Conservation (phyloP, 495 filamentous ascomycete species). For the Achaetomiella virescens region DNA sequence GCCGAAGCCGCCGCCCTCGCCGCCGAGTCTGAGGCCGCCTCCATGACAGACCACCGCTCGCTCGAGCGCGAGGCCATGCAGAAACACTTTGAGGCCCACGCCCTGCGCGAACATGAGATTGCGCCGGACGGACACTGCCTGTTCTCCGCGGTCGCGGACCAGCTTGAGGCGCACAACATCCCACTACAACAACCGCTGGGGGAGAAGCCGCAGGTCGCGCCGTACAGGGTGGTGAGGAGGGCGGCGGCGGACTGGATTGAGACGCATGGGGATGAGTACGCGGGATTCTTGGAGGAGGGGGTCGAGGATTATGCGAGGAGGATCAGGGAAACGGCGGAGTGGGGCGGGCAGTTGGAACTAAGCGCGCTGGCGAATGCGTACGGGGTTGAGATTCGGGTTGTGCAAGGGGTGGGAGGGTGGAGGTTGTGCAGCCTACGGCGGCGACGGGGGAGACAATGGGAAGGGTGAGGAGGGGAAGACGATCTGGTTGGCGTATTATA, state of each 20-base stretch:
- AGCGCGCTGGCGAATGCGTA: constrained; percentile 79
- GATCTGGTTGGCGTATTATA: constrained; percentile 93
- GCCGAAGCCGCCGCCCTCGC: constrained; percentile 58
- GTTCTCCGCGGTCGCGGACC: constrained; percentile 88
- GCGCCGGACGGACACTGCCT: constrained; percentile 90
- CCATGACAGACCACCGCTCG: constrained; percentile 65
- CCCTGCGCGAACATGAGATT: constrained; percentile 70
- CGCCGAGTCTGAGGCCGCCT: constrained; percentile 68
- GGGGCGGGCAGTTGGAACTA: constrained; percentile 91
- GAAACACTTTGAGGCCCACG: constrained; percentile 52
- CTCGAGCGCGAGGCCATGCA: constrained; percentile 67
- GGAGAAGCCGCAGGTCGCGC: constrained; percentile 15
- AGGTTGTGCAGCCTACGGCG: constrained; percentile 58
- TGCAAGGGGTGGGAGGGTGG: constrained; percentile 80
- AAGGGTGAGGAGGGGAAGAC: constrained; percentile 27
- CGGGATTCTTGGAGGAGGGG: constrained; percentile 70
- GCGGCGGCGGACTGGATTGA: constrained; percentile 54
- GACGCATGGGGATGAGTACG: constrained; percentile 48
- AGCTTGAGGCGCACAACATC: constrained; percentile 50
- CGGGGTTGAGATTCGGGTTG: constrained; percentile 71
- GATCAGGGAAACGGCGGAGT: constrained; percentile 86
- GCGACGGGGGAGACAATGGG: constrained; percentile 21
- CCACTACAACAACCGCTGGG: constrained; percentile 18
- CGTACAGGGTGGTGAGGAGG: constrained; percentile 50
- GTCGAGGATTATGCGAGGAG: constrained; percentile 65